Evolutionary conservation across 176 grass and related monocot genomes (phyloP), one percentile per base, ranked within the genome.

Genomic region (Tuctoria greenei): DNA sequence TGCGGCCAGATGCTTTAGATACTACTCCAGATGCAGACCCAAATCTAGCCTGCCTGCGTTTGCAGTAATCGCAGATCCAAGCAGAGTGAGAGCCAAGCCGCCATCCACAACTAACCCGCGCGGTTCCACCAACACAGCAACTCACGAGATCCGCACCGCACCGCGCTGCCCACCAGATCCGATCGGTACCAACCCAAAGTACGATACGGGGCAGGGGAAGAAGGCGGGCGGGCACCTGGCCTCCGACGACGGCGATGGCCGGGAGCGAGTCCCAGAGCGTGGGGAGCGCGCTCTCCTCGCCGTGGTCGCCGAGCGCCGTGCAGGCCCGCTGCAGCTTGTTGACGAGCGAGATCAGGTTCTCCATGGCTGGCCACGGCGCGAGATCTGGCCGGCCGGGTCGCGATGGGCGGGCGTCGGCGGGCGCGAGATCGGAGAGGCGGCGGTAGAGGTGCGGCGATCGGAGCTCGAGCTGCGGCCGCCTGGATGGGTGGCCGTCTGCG

Each of bases 181-280:
- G 36, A 44, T 3, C 16, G 42, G 38, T 66, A 35, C 67, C 15
- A 71, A 69, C 41, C 24, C 12, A 72, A 54, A 31, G 76, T 0
- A 46, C 34, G 77, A 79, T 0, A 46, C 34, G 77, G 10, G 44
- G 14, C 1, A 1, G 17, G 60, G 10, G 31, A 31, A 31, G 31
- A 31, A 31, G 31, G 3, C 1, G 38, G 73, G 51, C 1, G 16
- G 4, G 72, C 35, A 96, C 93, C 93, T 96, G 93, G 39, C 93
- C 93, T 76, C 93, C 93, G 37, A 96, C 93, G 73, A 96, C 89
- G 66, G 93, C 93, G 71, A 96, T 96, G 27, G 93, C 55, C 6
- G 93, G 93, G 60, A 96, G 93, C 57, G 93, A 87, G 80, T 96
- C 93, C 93, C 93, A 96, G 64, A 96, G 89, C 68, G 93, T 90